These are phyloP conservation scores for Cercospora nicotianae DNA, from an alignment of 2,329 filamentous ascomycete species.

Conservation along the genomic window DNA sequence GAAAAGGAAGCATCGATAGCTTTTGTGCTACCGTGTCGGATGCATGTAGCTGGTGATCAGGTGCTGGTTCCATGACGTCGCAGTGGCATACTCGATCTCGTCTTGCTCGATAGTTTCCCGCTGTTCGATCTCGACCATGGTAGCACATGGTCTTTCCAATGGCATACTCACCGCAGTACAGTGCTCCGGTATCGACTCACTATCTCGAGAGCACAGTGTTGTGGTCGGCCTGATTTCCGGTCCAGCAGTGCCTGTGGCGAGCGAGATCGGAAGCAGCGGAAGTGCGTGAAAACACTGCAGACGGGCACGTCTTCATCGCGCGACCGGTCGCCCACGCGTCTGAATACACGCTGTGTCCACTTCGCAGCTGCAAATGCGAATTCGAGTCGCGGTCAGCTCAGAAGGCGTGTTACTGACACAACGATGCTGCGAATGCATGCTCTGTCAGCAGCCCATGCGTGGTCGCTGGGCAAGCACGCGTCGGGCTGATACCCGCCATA, in stretches of 20 bases:
- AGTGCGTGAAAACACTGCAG: background rate
- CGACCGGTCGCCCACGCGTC: background rate
- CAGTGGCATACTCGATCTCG: background rate
- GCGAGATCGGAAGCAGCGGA: background rate
- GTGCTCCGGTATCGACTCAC: background rate
- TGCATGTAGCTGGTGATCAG: background rate
- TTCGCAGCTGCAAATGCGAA: background rate
- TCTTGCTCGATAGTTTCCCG: background rate
- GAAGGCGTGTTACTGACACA: background rate
- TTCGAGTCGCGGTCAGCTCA: background rate
- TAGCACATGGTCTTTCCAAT: background rate
- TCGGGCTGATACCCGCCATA: conserved; percentile 1
- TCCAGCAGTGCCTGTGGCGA: background rate
- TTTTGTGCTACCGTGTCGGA: background rate
- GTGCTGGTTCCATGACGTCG: background rate
- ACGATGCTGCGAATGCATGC: background rate
- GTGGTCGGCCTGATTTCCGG: background rate
- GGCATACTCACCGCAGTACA: background rate
- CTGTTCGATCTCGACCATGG: background rate
- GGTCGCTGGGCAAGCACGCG: background rate
- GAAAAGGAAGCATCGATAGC: background rate
- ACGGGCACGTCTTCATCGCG: background rate
- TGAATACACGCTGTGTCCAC: background rate
- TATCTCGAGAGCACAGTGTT: background rate
- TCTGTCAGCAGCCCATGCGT: background rate